Evolutionary conservation across 73 alveolate species (phyloP).

Genomic region (Vitrella brassicaformis): DNA sequence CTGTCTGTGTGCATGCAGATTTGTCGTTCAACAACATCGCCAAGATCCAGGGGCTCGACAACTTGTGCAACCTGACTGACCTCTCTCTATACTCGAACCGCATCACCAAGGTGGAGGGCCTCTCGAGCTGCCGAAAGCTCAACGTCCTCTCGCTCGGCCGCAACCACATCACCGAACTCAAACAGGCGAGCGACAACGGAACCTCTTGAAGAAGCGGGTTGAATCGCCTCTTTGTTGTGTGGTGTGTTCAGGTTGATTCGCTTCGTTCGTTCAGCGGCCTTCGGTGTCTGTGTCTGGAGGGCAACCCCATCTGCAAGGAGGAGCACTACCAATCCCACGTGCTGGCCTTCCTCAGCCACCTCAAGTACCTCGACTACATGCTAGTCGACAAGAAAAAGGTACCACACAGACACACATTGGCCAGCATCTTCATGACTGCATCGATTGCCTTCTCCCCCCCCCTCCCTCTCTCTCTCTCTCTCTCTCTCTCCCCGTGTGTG

Average conservation of each 20-base stretch:
- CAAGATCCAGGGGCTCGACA: slow-evolving; percentile 67
- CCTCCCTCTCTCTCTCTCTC: not conserved
- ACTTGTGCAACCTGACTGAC: slow-evolving; percentile 53
- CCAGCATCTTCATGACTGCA: not conserved
- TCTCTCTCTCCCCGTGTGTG: not conserved
- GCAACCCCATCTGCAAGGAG: slow-evolving; percentile 50
- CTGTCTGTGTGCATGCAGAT: slow-evolving; percentile 15
- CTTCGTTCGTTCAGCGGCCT: slow-evolving; percentile 41
- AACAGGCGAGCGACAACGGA: too few species aligned
- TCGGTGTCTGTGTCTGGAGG: slow-evolving; percentile 53
- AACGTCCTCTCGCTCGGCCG: slow-evolving; percentile 56
- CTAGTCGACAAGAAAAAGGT: slow-evolving; percentile 43
- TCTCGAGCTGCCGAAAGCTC: slow-evolving; percentile 50
- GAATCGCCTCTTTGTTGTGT: too few species aligned
- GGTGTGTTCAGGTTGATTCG: too few species aligned
- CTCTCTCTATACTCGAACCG: slow-evolving; percentile 58
- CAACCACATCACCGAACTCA: slow-evolving; percentile 44
- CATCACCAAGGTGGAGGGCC: slow-evolving; percentile 54
- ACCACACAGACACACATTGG: not conserved
- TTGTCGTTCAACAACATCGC: slow-evolving; percentile 61
- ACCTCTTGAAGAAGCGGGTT: too few species aligned
- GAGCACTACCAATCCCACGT: slow-evolving; percentile 45
- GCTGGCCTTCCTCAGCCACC: slow-evolving; percentile 43
- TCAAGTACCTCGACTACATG: slow-evolving; percentile 57
- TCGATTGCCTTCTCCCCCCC: not conserved